Base-by-base conservation (phyloP, 2,329 filamentous ascomycete species). In the Monosporascus sp. region DNA sequence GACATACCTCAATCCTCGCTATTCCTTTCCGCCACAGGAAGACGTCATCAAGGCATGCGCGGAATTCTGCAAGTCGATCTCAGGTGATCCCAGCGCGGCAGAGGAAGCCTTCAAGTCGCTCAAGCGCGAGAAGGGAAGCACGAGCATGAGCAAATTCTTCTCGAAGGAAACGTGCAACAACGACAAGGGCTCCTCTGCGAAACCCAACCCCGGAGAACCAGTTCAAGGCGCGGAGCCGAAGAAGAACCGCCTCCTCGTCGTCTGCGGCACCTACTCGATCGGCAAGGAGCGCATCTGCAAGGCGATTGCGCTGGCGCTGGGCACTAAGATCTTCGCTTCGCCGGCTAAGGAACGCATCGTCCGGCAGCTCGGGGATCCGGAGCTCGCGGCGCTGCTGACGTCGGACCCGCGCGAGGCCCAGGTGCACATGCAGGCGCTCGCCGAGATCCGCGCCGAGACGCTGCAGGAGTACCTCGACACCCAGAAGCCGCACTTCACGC, bases 231-330 rank as follows among this genome's bases (percentile, higher is more conserved):
- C 65, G 70, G 49, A 65, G 69, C 45, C 54, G 68, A 31, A 76
- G 77, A 64, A 63, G 46, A 85, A 89, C 47, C 85, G 90, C 5
- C 79, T 99, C 2, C 80, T 99, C 0, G 89, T 99, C 5, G 83
- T 99, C 6, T 95, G 96, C 55, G 94, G 94, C 45, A 99, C 94
- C 0, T 99, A 99, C 72, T 95, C 89, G 62, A 99, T 99, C 63
- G 94, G 94, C 65, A 99, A 99, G 72, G 94, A 99, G 70, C 87
- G 92, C 41, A 92, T 99, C 59, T 97, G 93, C 67, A 78, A 96
- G 34, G 92, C 90, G 44, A 96, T 99, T 58, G 94, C 94, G 4
- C 83, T 86, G 62, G 92, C 92, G 0, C 77, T 99, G 2, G 78
- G 84, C 39, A 89, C 86, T 60, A 96, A 96, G 66, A 97, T 99